Conservation (phyloP, 192 early-diverging fungal genomes). For the Coemansia sp. region DNA sequence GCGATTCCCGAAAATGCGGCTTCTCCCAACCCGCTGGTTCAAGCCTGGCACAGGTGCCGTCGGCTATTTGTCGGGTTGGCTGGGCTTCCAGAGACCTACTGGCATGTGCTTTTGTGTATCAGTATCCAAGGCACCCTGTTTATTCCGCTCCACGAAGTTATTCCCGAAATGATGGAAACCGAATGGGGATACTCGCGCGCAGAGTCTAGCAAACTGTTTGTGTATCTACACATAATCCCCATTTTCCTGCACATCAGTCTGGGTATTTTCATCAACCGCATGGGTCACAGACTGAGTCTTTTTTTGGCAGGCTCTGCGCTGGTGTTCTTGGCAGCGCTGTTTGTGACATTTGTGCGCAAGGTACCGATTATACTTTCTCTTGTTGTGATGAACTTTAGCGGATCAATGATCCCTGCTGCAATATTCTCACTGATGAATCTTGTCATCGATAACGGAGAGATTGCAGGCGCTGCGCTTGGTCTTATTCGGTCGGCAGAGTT, state of each 20-base stretch:
- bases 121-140: slow-evolving; percentile 52
- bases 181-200: slow-evolving; percentile 51
- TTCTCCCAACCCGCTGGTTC: background rate
- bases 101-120: slow-evolving; percentile 49
- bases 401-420: slow-evolving; percentile 42
- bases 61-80: slow-evolving; percentile 41
- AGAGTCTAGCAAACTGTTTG: slow-evolving; percentile 50
- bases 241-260: slow-evolving; percentile 57
- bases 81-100: slow-evolving; percentile 53
- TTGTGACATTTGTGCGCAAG: slow-evolving; percentile 37
- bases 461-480: slow-evolving; percentile 54
- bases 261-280: slow-evolving; percentile 61
- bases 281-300: slow-evolving; percentile 56
- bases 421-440: slow-evolving; percentile 53
- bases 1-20: background rate
- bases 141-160: slow-evolving; percentile 51
- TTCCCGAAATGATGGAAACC: slow-evolving; percentile 56
- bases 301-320: slow-evolving; percentile 43
- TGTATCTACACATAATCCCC: slow-evolving; percentile 59
- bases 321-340: slow-evolving; percentile 40
- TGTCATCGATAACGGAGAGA: slow-evolving; percentile 50
- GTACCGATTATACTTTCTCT: slow-evolving; percentile 43
- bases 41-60: slow-evolving; percentile 31
- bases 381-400: slow-evolving; percentile 46
- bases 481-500: slow-evolving; percentile 56